Evolutionary conservation across 148 eudicot species (phyloP).

Genomic region (Persicaria tinctoria): DNA sequence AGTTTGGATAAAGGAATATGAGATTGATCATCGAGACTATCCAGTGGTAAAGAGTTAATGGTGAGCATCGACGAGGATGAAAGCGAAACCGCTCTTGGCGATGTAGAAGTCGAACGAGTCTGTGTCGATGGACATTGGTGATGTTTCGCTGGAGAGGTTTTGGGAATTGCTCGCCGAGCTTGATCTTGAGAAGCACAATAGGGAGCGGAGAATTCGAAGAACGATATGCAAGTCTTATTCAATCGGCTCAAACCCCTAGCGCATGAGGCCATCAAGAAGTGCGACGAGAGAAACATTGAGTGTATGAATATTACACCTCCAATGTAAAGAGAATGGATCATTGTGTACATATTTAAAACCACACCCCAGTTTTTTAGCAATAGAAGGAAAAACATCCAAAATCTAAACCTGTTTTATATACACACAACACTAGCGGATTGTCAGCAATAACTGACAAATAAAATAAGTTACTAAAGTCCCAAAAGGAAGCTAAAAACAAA

Average conservation of each 20-base stretch:
- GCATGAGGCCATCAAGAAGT: conserved; percentile 83
- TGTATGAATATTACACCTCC: too few species aligned
- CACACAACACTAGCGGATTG: too few species aligned
- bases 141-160: conserved; percentile 54
- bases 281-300: conserved; percentile 46
- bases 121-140: conserved; percentile 26
- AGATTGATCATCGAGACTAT: conserved; percentile 8
- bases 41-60: conserved; percentile 15
- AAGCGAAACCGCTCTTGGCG: conserved; percentile 66
- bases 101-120: conserved; percentile 67
- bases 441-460: too few species aligned
- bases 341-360: too few species aligned
- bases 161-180: conserved; percentile 56
- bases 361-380: too few species aligned
- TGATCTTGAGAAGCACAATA: conserved; percentile 67
- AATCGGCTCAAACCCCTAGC: conserved; percentile 67
- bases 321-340: too few species aligned
- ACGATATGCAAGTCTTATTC: conserved; percentile 38
- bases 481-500: too few species aligned
- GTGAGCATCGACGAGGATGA: conserved; percentile 50
- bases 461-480: too few species aligned
- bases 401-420: too few species aligned
- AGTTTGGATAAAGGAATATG: neutral
- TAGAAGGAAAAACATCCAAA: too few species aligned
- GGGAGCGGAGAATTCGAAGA: conserved; percentile 52